These are phyloP conservation scores for Leccinum subgranulosum DNA, from an alignment of 768 basidiomycete genomes.

Conservation along the genomic window DNA sequence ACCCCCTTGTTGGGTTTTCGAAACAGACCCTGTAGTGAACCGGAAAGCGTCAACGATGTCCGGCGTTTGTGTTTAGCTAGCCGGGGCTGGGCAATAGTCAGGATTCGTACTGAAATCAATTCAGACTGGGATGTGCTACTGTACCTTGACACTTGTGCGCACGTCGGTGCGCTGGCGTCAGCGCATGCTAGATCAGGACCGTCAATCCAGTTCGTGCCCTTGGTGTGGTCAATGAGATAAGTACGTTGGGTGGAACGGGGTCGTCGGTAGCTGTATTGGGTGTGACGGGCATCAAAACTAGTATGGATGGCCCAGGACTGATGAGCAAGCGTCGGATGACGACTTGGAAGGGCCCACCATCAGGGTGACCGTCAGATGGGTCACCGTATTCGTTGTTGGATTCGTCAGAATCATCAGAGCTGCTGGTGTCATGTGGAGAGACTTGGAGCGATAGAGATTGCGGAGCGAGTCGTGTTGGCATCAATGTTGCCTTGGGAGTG, in stretches of 20 bases:
- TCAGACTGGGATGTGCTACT: too few relatives aligned
- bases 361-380: too few relatives aligned
- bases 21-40: too few relatives aligned
- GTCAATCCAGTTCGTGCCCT: not conserved
- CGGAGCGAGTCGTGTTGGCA: not conserved
- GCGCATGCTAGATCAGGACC: not conserved
- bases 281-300: not conserved
- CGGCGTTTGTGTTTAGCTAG: too few relatives aligned
- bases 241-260: too few relatives aligned
- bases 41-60: too few relatives aligned
- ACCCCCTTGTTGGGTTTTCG: not conserved
- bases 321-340: slow-evolving; percentile 15
- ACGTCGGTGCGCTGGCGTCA: slow-evolving; percentile 3
- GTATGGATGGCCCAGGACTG: not conserved
- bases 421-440: too few relatives aligned
- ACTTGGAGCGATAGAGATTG: too few relatives aligned
- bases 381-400: slow-evolving; percentile 22
- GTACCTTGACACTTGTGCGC: not conserved
- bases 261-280: not conserved
- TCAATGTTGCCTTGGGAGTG: too few relatives aligned
- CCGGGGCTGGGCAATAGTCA: too few relatives aligned
- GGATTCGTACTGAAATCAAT: too few relatives aligned
- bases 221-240: too few relatives aligned
- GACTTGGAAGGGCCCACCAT: slow-evolving; percentile 18
- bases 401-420: not conserved